Evolutionary conservation across 2,329 filamentous ascomycete species (phyloP).

Genomic region (Didymella exigua): DNA sequence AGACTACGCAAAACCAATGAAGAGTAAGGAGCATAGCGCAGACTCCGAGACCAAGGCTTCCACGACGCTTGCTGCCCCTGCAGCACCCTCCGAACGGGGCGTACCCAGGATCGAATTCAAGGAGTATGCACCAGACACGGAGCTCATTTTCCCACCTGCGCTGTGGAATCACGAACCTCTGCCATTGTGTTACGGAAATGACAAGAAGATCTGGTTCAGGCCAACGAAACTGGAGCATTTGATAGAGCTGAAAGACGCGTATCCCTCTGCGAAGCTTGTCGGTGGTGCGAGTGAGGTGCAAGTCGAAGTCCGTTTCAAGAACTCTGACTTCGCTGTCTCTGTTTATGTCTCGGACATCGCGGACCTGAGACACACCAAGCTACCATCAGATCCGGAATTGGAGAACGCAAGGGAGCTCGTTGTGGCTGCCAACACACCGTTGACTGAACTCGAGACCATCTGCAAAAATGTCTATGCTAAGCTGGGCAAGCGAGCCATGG

Average conservation of each 20-base stretch:
- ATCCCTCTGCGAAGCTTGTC: conserved; percentile 90
- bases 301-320: conserved; percentile 98
- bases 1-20: conserved; percentile 43
- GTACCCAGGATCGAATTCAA: conserved; percentile 74
- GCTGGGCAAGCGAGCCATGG: conserved; percentile 44
- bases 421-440: conserved; percentile 85
- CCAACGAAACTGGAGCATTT: conserved; percentile 85
- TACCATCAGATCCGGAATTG: conserved; percentile 36
- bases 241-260: conserved; percentile 82
- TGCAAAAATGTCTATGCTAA: conserved; percentile 72
- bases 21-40: conserved; percentile 39
- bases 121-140: conserved; percentile 85
- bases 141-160: conserved; percentile 88
- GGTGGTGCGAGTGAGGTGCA: conserved; percentile 95
- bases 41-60: conserved; percentile 58
- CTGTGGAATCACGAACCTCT: conserved; percentile 80
- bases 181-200: conserved; percentile 87
- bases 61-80: conserved; percentile 43
- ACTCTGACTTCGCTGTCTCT: conserved; percentile 83
- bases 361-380: conserved; percentile 72
- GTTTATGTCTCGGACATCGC: conserved; percentile 91
- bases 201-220: conserved; percentile 89
- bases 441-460: conserved; percentile 87
- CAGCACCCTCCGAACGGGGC: conserved; percentile 59
- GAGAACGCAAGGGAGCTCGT: conserved; percentile 59